A percentile compares a stretch with the other conserved stretches of the same genome.
phyloP scores from a whole-genome alignment of 192 early-diverging fungal genomes.

The Funneliformis mosseae region DNA sequence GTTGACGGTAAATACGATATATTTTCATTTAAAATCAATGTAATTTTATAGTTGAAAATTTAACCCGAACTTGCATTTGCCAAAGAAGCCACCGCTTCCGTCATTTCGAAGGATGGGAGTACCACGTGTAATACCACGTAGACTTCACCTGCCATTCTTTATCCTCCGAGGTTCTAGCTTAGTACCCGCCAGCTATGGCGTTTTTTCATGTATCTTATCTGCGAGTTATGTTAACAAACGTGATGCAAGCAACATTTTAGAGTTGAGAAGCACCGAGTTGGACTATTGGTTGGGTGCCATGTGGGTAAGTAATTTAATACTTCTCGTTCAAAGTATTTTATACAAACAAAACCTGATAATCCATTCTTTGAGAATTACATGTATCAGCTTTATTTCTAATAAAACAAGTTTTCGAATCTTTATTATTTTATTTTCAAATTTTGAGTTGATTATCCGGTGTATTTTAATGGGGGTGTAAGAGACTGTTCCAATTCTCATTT shows the following conservation, averaged over 20 bases:
- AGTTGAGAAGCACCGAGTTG: constrained; percentile 42
- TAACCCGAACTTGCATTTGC: not conserved
- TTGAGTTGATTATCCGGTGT: not conserved
- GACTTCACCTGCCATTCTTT: constrained; percentile 39
- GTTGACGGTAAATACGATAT: not conserved
- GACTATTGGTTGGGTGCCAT: constrained; percentile 44
- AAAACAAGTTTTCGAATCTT: constrained; percentile 8
- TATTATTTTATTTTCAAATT: not conserved
- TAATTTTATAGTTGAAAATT: not conserved
- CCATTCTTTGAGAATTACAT: not conserved
- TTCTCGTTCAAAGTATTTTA: not conserved
- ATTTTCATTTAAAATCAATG: not conserved
- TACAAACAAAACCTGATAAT: too few relatives aligned
- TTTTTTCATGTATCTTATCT: constrained; percentile 34
- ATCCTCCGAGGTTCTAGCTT: constrained; percentile 42
- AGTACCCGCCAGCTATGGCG: constrained; percentile 41
- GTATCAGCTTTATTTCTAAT: not conserved
- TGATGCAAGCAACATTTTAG: constrained; percentile 39
- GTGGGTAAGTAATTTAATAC: constrained; percentile 42
- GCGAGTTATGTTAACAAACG: constrained; percentile 31
- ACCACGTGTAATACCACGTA: constrained; percentile 35
- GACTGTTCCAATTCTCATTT: not conserved
- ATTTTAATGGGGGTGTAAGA: not conserved
- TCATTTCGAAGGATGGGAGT: not conserved
- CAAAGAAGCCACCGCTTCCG: constrained; percentile 21